Conservation (phyloP, 2,329 filamentous ascomycete genomes). For the Fusarium sp. region DNA sequence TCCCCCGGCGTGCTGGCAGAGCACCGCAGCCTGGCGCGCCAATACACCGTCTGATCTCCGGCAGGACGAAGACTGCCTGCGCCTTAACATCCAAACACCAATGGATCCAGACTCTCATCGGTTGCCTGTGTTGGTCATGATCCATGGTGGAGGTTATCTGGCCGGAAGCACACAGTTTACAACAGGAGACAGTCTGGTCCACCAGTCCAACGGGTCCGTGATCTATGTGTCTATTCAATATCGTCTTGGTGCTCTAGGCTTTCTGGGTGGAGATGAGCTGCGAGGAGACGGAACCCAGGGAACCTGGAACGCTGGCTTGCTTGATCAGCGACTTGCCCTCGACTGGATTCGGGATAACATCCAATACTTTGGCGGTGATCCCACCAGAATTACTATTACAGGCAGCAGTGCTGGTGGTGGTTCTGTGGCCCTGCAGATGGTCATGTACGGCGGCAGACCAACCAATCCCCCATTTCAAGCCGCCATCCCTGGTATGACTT, state of each 20-base stretch:
- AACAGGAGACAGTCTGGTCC: constrained; percentile 2
- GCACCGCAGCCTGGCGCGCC: not conserved
- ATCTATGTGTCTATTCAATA: constrained; percentile 9
- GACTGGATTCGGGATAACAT: constrained; percentile 16
- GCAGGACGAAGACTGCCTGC: constrained; percentile 2
- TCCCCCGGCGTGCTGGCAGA: constrained; percentile 2
- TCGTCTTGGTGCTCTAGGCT: constrained; percentile 2
- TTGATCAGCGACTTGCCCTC: constrained; percentile 8
- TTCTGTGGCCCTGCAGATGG: constrained; percentile 10
- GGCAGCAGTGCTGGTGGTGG: constrained; percentile 3
- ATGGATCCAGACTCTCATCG: not conserved
- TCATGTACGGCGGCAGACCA: not conserved
- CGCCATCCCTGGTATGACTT: constrained; percentile 7
- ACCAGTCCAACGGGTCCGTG: not conserved
- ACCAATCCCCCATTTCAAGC: constrained; percentile 7
- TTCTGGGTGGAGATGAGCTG: not conserved
- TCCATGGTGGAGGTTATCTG: constrained; percentile 7
- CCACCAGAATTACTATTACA: not conserved
- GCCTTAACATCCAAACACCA: not conserved
- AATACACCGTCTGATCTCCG: not conserved
- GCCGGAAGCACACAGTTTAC: not conserved
- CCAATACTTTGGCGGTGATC: constrained; percentile 10
- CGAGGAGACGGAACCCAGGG: not conserved
- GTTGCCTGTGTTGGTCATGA: constrained; percentile 3
- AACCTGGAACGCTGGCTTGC: constrained; percentile 3